Evolutionary conservation across 208 protist species (phyloP).

Genomic region (Acanthamoeba castellanii): DNA sequence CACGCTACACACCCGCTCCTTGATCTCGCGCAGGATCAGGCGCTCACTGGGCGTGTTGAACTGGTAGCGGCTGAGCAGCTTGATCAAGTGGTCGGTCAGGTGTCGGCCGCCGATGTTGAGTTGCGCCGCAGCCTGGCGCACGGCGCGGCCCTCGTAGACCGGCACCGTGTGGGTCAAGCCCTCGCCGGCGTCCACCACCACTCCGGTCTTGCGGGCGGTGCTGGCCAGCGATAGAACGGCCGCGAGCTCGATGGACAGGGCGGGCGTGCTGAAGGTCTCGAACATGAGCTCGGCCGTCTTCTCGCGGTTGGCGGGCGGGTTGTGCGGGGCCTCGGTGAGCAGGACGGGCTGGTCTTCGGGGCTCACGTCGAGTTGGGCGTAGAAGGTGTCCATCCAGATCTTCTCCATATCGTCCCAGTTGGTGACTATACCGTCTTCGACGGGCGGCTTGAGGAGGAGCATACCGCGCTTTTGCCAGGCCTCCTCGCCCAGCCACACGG

Average conservation of each 20-base stretch:
- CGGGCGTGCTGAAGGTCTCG: conserved; percentile 90
- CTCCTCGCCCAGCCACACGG: conserved; percentile 93
- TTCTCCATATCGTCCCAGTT: conserved; percentile 91
- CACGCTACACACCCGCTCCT: conserved; percentile 84
- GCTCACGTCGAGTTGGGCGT: conserved; percentile 97
- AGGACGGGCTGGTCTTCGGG: conserved; percentile 98
- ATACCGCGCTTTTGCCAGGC: conserved; percentile 94
- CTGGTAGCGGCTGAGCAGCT: conserved; percentile 88
- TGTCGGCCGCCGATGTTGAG: conserved; percentile 82
- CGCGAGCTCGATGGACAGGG: conserved; percentile 91
- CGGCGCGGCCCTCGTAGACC: conserved; percentile 87
- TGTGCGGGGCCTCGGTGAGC: conserved; percentile 93
- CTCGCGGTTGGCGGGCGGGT: conserved; percentile 93
- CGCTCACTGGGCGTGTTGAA: conserved; percentile 97
- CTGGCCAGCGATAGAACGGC: conserved; percentile 95
- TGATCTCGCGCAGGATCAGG: conserved; percentile 96
- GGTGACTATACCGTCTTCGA: conserved; percentile 67
- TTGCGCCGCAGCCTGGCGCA: conserved; percentile 75
- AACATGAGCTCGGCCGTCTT: conserved; percentile 91
- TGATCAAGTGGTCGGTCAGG: conserved; percentile 81
- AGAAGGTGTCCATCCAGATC: conserved; percentile 91
- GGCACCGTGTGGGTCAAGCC: conserved; percentile 98
- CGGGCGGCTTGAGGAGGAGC: conserved; percentile 51
- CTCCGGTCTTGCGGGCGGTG: conserved; percentile 92
- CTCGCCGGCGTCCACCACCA: conserved; percentile 97